A percentile compares a stretch with the other conserved stretches of the same genome.
phyloP scores from a whole-genome alignment of 352 stramenopile species.

The Thraustochytrium striatum region DNA sequence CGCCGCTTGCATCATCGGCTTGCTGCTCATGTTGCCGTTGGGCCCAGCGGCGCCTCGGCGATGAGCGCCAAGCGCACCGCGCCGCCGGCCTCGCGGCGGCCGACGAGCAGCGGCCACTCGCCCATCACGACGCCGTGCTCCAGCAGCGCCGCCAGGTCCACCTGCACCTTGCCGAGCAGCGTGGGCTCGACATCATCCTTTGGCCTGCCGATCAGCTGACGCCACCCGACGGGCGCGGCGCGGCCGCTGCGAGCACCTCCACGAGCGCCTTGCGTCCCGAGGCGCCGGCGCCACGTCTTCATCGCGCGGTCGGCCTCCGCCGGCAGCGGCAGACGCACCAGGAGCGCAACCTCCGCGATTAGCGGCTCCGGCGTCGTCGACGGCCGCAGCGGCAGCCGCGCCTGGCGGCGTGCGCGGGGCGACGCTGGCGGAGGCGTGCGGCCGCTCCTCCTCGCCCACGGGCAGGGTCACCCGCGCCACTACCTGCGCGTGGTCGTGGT shows the following conservation, averaged over 20 bases:
- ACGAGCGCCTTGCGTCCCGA: not conserved
- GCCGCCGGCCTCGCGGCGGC: too few relatives aligned
- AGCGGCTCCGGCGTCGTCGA: too few relatives aligned
- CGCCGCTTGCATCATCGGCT: too few relatives aligned
- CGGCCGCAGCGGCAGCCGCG: too few relatives aligned
- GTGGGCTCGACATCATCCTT: not conserved
- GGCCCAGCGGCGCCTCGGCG: not conserved
- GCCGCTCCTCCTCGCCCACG: too few relatives aligned
- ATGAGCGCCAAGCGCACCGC: not conserved
- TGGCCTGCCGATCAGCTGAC: not conserved
- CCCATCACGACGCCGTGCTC: not conserved
- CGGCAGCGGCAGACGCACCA: not conserved
- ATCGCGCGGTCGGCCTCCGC: not conserved
- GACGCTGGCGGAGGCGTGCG: too few relatives aligned
- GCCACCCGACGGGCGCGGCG: not conserved
- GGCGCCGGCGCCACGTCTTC: not conserved
- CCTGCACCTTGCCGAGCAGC: not conserved
- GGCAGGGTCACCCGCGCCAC: too few relatives aligned
- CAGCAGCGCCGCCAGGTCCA: conserved; percentile 9
- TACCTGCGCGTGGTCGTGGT: too few relatives aligned
- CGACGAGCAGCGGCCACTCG: not conserved
- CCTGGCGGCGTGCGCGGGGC: too few relatives aligned
- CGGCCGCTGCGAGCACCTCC: not conserved
- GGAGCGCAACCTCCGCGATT: not conserved
- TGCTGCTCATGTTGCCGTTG: too few relatives aligned